Evolutionary conservation across 2,329 filamentous ascomycete species (phyloP), one percentile per base, ranked within the genome.

Genomic region (Ascochyta clinopodiicola): DNA sequence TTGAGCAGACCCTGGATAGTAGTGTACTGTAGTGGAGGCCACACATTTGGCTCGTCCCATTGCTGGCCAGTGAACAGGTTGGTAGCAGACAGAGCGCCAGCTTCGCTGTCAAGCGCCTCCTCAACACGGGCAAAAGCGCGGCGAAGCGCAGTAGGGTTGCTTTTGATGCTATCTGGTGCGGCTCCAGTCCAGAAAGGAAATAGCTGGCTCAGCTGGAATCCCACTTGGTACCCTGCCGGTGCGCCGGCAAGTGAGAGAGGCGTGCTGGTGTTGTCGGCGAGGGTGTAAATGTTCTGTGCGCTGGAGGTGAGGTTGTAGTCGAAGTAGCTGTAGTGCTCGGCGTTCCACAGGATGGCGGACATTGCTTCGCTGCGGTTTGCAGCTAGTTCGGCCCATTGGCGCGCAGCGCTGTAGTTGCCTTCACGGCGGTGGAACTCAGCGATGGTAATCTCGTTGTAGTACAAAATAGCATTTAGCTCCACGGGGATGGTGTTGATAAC

Each of bases 161-260:
- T 76, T 68, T 81, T 84, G 60, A 89, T 78, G 55, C 80, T 74
- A 0, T 71, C 66, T 0, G 86, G 85, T 0, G 86, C 87, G 1
- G 87, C 85, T 19, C 87, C 86, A 1, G 84, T 83, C 86, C 87
- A 89, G 79, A 89, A 89, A 2, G 87, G 87, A 68, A 86, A 88
- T 71, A 87, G 84, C 68, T 89, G 86, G 0, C 82, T 82, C 8
- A 83, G 72, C 54, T 82, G 75, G 68, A 88, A 88, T 55, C 82
- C 66, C 21, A 88, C 76, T 68, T 88, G 84, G 35, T 82, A 71
- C 36, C 82, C 85, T 1, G 77, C 64, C 3, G 86, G 85, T 0
- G 84, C 84, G 10, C 72, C 75, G 2, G 72, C 64, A 5, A 62
- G 74, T 2, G 75, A 70, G 6, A 67, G 75, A 19, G 70, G 68